Percentiles rank a stretch among this genome's conserved stretches.
These are phyloP conservation scores for Plectranthus barbatus DNA, from an alignment of 257 asterid genomes.

Conservation along the genomic window DNA sequence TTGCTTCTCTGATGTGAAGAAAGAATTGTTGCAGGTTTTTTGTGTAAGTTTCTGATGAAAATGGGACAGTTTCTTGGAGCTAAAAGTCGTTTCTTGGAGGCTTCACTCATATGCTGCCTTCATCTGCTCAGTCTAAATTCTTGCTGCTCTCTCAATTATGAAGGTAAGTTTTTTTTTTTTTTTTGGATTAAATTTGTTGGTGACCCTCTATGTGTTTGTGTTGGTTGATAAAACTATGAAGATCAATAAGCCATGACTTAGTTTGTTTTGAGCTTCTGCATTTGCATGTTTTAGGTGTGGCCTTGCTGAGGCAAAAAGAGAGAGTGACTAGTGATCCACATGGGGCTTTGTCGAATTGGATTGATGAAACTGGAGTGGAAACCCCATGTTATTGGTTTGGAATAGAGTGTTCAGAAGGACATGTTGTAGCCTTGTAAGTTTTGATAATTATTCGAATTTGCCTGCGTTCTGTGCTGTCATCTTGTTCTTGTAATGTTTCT, in stretches of 20 bases:
- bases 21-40: neutral
- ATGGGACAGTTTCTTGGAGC: slow-evolving; percentile 27
- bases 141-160: slow-evolving; percentile 43
- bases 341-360: slow-evolving; percentile 65
- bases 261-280: neutral
- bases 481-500: neutral
- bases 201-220: neutral
- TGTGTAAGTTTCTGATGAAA: slow-evolving; percentile 19
- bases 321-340: slow-evolving; percentile 47
- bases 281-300: slow-evolving; percentile 39
- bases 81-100: slow-evolving; percentile 2
- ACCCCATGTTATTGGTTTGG: slow-evolving; percentile 80
- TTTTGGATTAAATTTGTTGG: neutral
- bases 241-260: neutral
- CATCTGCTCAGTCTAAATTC: slow-evolving; percentile 9
- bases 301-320: slow-evolving; percentile 58
- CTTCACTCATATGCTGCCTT: slow-evolving; percentile 17
- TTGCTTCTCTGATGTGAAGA: slow-evolving; percentile 1
- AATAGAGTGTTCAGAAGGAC: slow-evolving; percentile 55
- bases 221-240: neutral
- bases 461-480: too few species aligned
- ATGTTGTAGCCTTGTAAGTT: slow-evolving; percentile 69
- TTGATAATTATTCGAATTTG: neutral
- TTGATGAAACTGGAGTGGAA: slow-evolving; percentile 42
- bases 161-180: slow-evolving; percentile 41